These are phyloP conservation scores for Cercospora brassicicola DNA, from an alignment of 2,329 filamentous ascomycete species.

Conservation along the genomic window DNA sequence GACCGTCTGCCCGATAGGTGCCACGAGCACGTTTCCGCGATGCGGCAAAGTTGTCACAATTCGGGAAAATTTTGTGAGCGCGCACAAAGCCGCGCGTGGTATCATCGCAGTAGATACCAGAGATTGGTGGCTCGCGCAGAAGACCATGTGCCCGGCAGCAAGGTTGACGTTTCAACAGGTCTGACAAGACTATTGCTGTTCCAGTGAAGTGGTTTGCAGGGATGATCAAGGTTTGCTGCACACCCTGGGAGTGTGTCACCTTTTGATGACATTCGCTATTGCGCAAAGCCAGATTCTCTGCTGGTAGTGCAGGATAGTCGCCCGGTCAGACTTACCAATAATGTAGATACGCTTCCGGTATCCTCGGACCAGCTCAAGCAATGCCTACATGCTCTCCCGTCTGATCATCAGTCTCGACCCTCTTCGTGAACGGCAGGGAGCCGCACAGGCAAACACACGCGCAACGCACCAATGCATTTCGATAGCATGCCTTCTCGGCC, in stretches of 20 bases:
- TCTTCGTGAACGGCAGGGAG: background rate
- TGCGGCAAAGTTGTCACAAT: background rate
- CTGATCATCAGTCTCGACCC: background rate
- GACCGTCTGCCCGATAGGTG: background rate
- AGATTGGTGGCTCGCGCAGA: background rate
- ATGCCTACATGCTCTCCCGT: background rate
- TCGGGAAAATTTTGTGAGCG: background rate
- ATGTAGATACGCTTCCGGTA: background rate
- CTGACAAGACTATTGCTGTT: background rate
- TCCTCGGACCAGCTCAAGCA: background rate
- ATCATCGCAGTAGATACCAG: background rate
- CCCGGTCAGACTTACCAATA: background rate
- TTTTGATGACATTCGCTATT: background rate
- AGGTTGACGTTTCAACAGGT: background rate
- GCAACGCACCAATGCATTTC: background rate
- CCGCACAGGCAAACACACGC: background rate
- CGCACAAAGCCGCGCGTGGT: background rate
- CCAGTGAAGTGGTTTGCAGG: background rate
- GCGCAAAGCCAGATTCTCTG: background rate
- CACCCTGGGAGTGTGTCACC: background rate
- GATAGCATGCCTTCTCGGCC: background rate
- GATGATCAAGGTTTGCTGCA: background rate
- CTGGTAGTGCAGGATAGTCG: background rate
- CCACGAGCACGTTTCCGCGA: background rate
- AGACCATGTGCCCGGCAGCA: background rate